phyloP scores from a whole-genome alignment of 1,284 basidiomycete genomes.

The Sanguinoderma infundibulare region DNA sequence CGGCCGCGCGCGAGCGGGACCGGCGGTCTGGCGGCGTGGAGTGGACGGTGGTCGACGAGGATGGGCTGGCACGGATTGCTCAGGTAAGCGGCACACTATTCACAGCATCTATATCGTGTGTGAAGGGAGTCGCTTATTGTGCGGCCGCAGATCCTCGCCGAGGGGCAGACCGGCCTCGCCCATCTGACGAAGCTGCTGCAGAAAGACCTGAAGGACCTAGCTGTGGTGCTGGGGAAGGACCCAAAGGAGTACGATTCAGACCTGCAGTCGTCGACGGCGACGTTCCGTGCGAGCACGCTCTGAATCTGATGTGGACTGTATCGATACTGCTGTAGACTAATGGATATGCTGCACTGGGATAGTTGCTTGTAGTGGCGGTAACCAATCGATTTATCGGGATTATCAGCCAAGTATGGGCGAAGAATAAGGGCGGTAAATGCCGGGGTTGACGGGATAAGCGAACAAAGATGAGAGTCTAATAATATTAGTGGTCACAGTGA shows the following conservation, averaged over 20 bases:
- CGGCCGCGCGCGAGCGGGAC: constrained; percentile 62
- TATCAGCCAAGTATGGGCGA: background rate
- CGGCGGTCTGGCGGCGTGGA: constrained; percentile 53
- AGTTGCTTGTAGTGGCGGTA: background rate
- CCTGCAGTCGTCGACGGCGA: constrained; percentile 34
- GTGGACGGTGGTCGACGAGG: constrained; percentile 88
- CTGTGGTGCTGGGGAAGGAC: constrained; percentile 64
- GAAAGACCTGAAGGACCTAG: constrained; percentile 70
- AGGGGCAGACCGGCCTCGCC: constrained; percentile 81
- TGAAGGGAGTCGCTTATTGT: constrained; percentile 1
- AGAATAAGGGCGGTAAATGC: background rate
- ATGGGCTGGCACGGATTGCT: constrained; percentile 76
- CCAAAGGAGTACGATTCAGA: constrained; percentile 42
- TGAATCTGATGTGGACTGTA: constrained; percentile 3
- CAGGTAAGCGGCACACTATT: constrained; percentile 49
- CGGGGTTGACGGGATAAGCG: constrained; percentile 5
- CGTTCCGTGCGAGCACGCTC: constrained; percentile 41
- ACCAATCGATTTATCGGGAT: constrained; percentile 3
- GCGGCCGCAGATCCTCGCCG: constrained; percentile 64
- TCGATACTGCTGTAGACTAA: constrained; percentile 1
- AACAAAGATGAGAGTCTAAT: background rate
- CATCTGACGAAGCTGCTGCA: constrained; percentile 80
- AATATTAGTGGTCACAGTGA: background rate
- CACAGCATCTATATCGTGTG: background rate
- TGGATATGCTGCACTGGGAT: background rate